Evolutionary conservation across 306 rosid genomes (phyloP), one percentile per base, ranked within the genome.

Genomic region (Cicer arietinum): DNA sequence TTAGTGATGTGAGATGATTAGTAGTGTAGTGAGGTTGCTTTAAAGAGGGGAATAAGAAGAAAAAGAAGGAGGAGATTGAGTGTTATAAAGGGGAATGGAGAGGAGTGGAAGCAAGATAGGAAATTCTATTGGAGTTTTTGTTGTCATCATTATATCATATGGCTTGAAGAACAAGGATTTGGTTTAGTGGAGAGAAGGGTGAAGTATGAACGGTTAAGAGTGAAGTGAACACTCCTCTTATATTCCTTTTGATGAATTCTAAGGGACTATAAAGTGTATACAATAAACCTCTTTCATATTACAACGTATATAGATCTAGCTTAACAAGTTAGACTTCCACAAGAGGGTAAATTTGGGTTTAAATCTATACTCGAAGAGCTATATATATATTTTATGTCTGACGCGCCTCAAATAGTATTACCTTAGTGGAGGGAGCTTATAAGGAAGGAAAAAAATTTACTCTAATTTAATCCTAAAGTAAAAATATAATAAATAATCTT

Each of bases 141-240:
- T 6, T 5, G 4, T 25, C 7, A 35, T 22, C 25, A 22, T 22
- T 22, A 22, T 22, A 22, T 22, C 25, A 22, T 59, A 43, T 70
- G 44, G 75, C 75, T 70, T 70, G 63, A 39, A 70, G 63, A 16
- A 52, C 46, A 70, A 70, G 75, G 75, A 43, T 51, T 54, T 70
- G 37, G 63, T 39, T 70, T 70, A 39, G 75, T 70, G 75, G 75
- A 70, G 40, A 53, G 44, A 70, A 13, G 63, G 63, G 12, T 59
- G 10, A 59, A 7, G 5, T 16, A 59, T 70, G 58, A 67, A 67
- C 56, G 73, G 73, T 46, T 63, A 70, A 52, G 62, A 7, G 48
- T 70, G 48, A 50, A 70, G 4, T 16, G 40, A 52, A 17, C 63
- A 70, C 46, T 37, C 8, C 58, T 69, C 35, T 41, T 70, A 52